phyloP scores from a whole-genome alignment of 225 moss, liverwort and hornwort species.

The Physcomitrellopsis africana region DNA sequence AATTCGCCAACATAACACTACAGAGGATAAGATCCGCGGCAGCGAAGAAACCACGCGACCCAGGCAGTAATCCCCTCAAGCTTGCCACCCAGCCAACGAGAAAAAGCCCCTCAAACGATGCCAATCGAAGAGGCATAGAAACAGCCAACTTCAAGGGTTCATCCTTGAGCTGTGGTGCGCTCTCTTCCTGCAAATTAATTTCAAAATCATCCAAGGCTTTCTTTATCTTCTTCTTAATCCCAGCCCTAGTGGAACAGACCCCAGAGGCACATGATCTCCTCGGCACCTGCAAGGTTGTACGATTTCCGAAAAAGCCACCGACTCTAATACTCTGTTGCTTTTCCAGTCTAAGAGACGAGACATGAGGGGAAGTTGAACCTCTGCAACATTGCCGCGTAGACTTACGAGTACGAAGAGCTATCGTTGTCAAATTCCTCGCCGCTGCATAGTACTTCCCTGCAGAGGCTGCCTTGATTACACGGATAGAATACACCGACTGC shows the following conservation, averaged over 20 bases:
- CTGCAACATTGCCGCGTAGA: conserved; percentile 3
- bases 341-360: conserved; percentile 15
- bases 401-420: neutral
- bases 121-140: conserved; percentile 57
- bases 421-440: neutral
- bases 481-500: neutral
- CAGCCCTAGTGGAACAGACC: conserved; percentile 33
- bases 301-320: neutral
- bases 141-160: conserved; percentile 56
- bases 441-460: neutral
- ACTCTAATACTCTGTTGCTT: conserved; percentile 7
- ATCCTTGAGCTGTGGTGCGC: conserved; percentile 38
- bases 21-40: conserved; percentile 68
- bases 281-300: neutral
- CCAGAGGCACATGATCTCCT: conserved; percentile 25
- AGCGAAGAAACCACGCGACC: conserved; percentile 46
- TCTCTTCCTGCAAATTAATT: conserved; percentile 45
- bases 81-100: conserved; percentile 61
- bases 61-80: conserved; percentile 52
- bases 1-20: conserved; percentile 69
- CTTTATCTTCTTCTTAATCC: conserved; percentile 45
- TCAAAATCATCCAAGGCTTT: conserved; percentile 36
- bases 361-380: conserved; percentile 1
- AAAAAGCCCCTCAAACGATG: conserved; percentile 57
- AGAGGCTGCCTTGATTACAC: neutral